Evolutionary conservation across 1,139 yeast species (phyloP), one percentile per base, ranked within the genome.

Genomic region (Suhomyces terraborum): DNA sequence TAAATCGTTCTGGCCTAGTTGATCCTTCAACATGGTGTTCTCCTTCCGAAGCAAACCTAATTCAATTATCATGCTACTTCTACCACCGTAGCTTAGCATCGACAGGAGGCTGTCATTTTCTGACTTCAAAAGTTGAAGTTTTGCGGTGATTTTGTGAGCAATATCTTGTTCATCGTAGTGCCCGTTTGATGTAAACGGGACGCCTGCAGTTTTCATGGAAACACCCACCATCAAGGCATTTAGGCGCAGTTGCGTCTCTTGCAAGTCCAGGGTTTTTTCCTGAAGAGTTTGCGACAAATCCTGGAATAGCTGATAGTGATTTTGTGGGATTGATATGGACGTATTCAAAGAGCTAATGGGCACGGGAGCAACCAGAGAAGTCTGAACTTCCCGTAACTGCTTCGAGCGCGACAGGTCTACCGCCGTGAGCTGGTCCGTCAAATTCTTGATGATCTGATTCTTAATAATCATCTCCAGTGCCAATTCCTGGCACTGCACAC

Each of bases 31-130:
- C 17, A 29, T 25, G 26, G 38, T 37, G 29, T 46, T 53, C 41
- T 77, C 78, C 38, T 45, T 64, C 48, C 77, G 75, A 38, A 85
- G 65, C 34, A 84, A 59, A 12, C 84, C 88, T 32, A 84, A 61
- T 59, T 85, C 89, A 32, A 86, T 77, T 47, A 84, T 78, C 49
- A 82, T 69, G 53, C 86, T 87, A 53, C 84, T 84, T 35, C 84
- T 75, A 53, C 80, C 80, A 13, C 95, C 88, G 57, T 74, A 81
- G 48, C 89, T 80, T 10, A 86, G 61, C 81, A 86, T 79, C 51
- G 79, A 77, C 47, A 85, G 74, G 59, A 88, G 73, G 43, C 75
- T 77, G 43, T 80, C 84, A 56, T 89, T 89, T 58, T 89, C 96
- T 35, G 73, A 73, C 18, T 80, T 79, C 48, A 88, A 66, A 43